Conservation (phyloP, 2,329 filamentous ascomycete species). For the Ceratocystis papillata region DNA sequence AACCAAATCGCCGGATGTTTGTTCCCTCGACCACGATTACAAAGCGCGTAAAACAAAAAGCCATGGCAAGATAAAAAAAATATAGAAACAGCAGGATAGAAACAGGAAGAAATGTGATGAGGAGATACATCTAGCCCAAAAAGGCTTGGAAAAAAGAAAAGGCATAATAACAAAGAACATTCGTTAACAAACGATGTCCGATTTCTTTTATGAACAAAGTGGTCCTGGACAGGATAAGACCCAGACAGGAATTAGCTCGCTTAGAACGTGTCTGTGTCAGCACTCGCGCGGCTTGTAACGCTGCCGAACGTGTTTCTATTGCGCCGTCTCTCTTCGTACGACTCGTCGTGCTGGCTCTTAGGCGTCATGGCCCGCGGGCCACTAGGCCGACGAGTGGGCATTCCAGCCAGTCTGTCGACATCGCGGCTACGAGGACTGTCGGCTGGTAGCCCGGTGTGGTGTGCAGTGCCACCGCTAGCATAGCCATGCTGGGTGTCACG, state of each 20-base stretch:
- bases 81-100: not conserved
- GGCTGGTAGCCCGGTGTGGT: conserved; percentile 22
- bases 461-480: conserved; percentile 32
- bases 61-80: not conserved
- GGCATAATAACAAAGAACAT: conserved; percentile 8
- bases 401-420: conserved; percentile 42
- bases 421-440: conserved; percentile 48
- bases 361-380: conserved; percentile 53
- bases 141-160: not conserved
- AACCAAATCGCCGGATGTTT: too few species aligned
- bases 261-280: conserved; percentile 47
- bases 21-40: too few species aligned
- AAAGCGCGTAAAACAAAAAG: not conserved
- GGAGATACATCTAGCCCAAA: not conserved
- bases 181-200: conserved; percentile 12
- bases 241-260: conserved; percentile 1
- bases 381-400: conserved; percentile 45
- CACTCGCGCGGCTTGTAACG: conserved; percentile 33
- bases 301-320: conserved; percentile 51
- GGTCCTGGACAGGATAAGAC: conserved; percentile 11
- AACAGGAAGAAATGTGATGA: not conserved
- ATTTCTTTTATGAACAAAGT: conserved; percentile 11
- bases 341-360: conserved; percentile 40
- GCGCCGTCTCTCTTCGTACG: conserved; percentile 38
- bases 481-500: conserved; percentile 39